Evolutionary conservation across 2,329 filamentous ascomycete genomes (phyloP), one percentile per base, ranked within the genome.

Genomic region (Curvularia sp.): DNA sequence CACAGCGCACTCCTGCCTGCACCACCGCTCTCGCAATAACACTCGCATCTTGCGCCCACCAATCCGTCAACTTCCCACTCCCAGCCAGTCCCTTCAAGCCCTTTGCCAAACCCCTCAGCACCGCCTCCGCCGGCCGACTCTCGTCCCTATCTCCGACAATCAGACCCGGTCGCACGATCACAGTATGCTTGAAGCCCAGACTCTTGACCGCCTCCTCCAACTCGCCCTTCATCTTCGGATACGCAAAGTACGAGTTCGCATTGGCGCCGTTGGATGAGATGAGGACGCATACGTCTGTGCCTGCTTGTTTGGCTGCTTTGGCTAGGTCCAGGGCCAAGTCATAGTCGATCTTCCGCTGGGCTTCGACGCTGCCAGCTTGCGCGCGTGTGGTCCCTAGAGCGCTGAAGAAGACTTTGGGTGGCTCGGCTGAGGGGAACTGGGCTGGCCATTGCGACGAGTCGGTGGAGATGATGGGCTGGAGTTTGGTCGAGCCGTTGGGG

Each of bases 301-400:
- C 92, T 0, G 88, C 86, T 4, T 84, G 84, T 72, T 89, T 91
- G 43, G 93, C 92, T 0, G 89, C 88, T 60, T 85, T 84, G 3
- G 91, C 93, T 24, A 96, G 83, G 64, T 89, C 88, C 49, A 96
- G 77, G 77, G 96, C 96, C 44, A 97, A 82, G 72, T 95, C 92
- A 73, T 93, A 86, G 79, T 97, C 94, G 64, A 97, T 91, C 73
- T 91, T 90, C 80, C 92, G 90, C 79, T 97, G 94, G 61, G 88
- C 87, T 28, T 87, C 89, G 64, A 96, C 80, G 57, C 89, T 83
- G 61, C 93, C 93, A 0, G 92, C 93, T 12, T 84, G 83, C 0
- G 82, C 89, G 49, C 88, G 86, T 0, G 93, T 97, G 2, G 92
- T 97, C 57, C 89, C 94, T 0, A 97, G 84, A 1, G 86, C 86